These are phyloP conservation scores for Trichoderma pleuroti DNA, from an alignment of 2,329 filamentous ascomycete genomes.

Conservation along the genomic window DNA sequence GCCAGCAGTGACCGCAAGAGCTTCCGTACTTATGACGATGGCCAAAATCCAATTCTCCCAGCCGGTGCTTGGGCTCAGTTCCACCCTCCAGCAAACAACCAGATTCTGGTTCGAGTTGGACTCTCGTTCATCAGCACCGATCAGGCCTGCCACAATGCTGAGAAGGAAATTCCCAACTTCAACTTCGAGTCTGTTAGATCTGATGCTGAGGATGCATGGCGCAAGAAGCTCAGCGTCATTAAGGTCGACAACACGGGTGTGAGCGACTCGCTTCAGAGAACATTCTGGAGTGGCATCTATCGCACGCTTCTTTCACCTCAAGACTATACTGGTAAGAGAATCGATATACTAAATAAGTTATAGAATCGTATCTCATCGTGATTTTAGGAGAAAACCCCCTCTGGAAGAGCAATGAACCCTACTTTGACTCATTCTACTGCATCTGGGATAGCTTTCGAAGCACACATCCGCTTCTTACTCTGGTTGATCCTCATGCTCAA, in stretches of 20 bases:
- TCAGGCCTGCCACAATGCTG: slow-evolving; percentile 67
- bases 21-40: slow-evolving; percentile 32
- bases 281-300: slow-evolving; percentile 71
- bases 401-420: slow-evolving; percentile 68
- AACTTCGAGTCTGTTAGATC: slow-evolving; percentile 56
- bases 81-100: slow-evolving; percentile 35
- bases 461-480: slow-evolving; percentile 67
- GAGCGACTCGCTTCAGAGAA: slow-evolving; percentile 54
- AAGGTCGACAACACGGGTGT: slow-evolving; percentile 53
- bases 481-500: slow-evolving; percentile 66
- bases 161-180: slow-evolving; percentile 64
- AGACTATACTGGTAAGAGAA: slow-evolving; percentile 56
- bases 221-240: slow-evolving; percentile 58
- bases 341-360: not conserved
- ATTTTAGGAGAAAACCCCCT: slow-evolving; percentile 64
- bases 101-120: slow-evolving; percentile 63
- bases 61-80: slow-evolving; percentile 64
- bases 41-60: slow-evolving; percentile 27
- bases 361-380: not conserved
- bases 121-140: slow-evolving; percentile 66
- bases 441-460: slow-evolving; percentile 74
- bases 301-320: slow-evolving; percentile 67
- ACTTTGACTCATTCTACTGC: slow-evolving; percentile 65
- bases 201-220: slow-evolving; percentile 59
- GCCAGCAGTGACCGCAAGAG: slow-evolving; percentile 44